Percentiles rank a stretch among this genome's conserved stretches.
phyloP scores from a whole-genome alignment of 2,329 filamentous ascomycete species.

The Aotearoamyces nothofagi region DNA sequence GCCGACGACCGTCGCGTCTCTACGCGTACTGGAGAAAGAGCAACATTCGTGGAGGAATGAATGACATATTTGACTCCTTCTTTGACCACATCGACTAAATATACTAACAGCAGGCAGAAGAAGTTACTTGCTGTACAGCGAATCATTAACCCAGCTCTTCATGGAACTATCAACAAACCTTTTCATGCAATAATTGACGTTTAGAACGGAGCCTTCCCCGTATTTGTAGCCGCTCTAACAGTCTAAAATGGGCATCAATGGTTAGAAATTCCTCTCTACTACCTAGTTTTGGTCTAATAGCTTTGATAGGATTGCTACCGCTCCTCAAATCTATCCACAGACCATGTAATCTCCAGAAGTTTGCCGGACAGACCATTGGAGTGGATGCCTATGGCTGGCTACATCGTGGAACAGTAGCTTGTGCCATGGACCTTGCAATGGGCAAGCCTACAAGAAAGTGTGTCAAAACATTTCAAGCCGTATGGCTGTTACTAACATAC shows the following conservation, averaged over 20 bases:
- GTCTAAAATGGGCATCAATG: conserved; percentile 17
- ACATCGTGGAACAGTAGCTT: conserved; percentile 80
- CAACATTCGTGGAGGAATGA: no score
- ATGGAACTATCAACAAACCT: no score
- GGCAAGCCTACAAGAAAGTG: conserved; percentile 80
- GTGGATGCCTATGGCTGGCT: conserved; percentile 98
- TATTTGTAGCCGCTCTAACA: conserved; percentile 5
- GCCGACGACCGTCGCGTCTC: no score
- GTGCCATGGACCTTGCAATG: conserved; percentile 79
- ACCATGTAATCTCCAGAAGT: conserved; percentile 74
- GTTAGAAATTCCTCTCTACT: conserved; percentile 2
- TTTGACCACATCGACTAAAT: no score
- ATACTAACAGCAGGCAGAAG: no score
- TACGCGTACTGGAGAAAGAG: no score
- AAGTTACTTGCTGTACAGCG: no score
- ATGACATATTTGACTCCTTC: no score
- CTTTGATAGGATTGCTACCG: conserved; percentile 57
- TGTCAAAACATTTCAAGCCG: conserved; percentile 17
- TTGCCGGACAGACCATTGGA: conserved; percentile 74
- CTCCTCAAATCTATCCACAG: conserved; percentile 94
- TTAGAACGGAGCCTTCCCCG: conserved; percentile 8
- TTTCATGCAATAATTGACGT: no score
- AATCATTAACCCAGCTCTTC: no score
- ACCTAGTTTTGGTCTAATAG: background rate
- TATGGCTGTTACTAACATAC: conserved; percentile 7